A percentile compares a stretch with the other conserved stretches of the same genome.
Conservation (phyloP, 2,329 filamentous ascomycete species). For the Cordyceps cateniannulata region DNA sequence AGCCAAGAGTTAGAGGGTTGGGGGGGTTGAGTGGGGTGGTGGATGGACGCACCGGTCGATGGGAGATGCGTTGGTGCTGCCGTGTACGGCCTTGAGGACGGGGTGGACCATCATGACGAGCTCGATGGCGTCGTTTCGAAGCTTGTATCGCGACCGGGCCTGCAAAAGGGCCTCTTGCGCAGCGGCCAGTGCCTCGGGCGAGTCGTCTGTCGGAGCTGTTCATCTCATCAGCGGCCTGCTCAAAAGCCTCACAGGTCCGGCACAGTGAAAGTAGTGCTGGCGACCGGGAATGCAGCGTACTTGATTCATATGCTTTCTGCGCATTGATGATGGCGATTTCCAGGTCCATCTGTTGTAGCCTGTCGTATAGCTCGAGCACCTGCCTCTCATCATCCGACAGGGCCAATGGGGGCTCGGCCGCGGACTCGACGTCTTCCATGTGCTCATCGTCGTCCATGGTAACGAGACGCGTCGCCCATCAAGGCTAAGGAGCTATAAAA, state of each 20-base stretch:
- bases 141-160: conserved; percentile 61
- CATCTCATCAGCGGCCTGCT: neutral
- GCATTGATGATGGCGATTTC: conserved; percentile 62
- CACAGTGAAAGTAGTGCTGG: too few relatives aligned
- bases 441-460: conserved; percentile 20
- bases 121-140: conserved; percentile 63
- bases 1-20: neutral
- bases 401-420: conserved; percentile 32
- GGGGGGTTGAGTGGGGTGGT: neutral
- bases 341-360: conserved; percentile 62
- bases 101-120: conserved; percentile 67
- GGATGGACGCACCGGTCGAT: conserved; percentile 56
- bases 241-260: neutral
- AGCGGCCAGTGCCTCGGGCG: conserved; percentile 45
- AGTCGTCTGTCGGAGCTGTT: conserved; percentile 26
- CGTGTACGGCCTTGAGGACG: conserved; percentile 70
- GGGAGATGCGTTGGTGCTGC: conserved; percentile 54
- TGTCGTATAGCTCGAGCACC: conserved; percentile 64
- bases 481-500: neutral
- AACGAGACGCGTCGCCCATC: neutral
- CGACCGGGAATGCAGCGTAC: conserved; percentile 22
- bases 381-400: conserved; percentile 61
- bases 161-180: conserved; percentile 63
- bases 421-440: conserved; percentile 29
- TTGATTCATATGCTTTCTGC: conserved; percentile 30